A percentile compares a stretch with the other conserved stretches of the same genome.
phyloP scores from a whole-genome alignment of 805 yeast species.

The Kodamaea kaohsiungensis region DNA sequence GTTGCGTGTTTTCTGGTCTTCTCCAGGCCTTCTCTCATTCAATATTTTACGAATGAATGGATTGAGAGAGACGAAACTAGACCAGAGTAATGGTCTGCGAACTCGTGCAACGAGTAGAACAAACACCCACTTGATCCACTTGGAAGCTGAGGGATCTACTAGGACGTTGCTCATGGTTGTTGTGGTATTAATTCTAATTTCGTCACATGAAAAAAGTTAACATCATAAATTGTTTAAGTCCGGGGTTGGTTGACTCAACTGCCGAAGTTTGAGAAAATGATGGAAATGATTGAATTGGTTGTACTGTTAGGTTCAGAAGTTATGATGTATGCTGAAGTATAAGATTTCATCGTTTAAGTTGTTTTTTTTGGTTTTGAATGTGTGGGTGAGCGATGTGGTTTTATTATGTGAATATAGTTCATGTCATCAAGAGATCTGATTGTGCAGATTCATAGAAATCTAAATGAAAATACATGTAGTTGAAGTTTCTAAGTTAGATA shows the following conservation, averaged over 20 bases:
- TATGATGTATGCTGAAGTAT: no score
- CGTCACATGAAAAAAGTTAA: neutral
- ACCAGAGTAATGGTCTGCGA: conserved; percentile 26
- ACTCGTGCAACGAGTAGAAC: conserved; percentile 25
- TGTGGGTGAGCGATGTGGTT: no score
- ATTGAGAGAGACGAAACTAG: conserved; percentile 34
- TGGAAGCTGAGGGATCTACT: conserved; percentile 16
- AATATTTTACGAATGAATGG: conserved; percentile 21
- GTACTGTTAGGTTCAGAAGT: no score
- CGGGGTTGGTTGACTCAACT: neutral
- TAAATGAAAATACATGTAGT: no score
- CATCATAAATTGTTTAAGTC: neutral
- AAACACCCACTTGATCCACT: conserved; percentile 31
- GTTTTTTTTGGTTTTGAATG: no score
- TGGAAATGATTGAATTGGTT: neutral
- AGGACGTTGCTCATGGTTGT: conserved; percentile 3
- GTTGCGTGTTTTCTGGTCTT: conserved; percentile 12
- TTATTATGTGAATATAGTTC: no score
- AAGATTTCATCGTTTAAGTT: no score
- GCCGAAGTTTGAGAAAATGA: neutral
- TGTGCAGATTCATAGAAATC: no score
- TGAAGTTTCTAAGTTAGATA: no score
- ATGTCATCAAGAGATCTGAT: no score
- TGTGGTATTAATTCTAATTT: neutral
- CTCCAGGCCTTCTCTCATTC: conserved; percentile 1